Percentiles rank a stretch among this genome's conserved stretches.
Evolutionary conservation across 2,329 filamentous ascomycete species (phyloP).

Genomic region (Fusarium burgessii): DNA sequence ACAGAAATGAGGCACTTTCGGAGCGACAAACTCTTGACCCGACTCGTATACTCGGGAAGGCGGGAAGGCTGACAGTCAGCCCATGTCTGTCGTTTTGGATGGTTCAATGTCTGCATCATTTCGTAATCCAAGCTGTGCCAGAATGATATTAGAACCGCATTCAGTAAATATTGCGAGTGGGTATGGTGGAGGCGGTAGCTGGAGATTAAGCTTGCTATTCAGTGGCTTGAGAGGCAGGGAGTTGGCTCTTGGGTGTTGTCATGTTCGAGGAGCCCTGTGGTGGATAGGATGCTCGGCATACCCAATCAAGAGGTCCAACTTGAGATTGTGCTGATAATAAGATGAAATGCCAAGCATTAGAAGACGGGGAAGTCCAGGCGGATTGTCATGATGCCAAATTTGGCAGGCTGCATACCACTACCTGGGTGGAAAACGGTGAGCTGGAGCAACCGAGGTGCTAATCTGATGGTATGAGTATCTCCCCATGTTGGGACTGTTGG

Average conservation of each 20-base stretch:
- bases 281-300: slow-evolving; percentile 7
- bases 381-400: slow-evolving; percentile 39
- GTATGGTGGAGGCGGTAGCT: background rate
- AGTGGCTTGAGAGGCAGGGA: slow-evolving; percentile 3
- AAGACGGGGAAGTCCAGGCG: slow-evolving; percentile 9
- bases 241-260: background rate
- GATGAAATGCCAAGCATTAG: slow-evolving; percentile 10
- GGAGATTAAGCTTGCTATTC: slow-evolving; percentile 4
- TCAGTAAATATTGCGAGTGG: slow-evolving; percentile 1
- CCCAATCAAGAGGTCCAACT: slow-evolving; percentile 8
- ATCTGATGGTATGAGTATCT: slow-evolving; percentile 33
- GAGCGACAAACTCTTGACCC: slow-evolving; percentile 2
- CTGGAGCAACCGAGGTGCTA: slow-evolving; percentile 34
- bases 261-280: background rate
- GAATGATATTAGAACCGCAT: slow-evolving; percentile 10
- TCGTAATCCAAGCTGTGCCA: background rate
- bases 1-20: background rate
- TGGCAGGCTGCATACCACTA: slow-evolving; percentile 44
- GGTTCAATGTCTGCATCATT: background rate
- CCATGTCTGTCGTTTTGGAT: background rate
- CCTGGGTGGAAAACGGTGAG: slow-evolving; percentile 36
- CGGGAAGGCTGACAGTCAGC: background rate
- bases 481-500: slow-evolving; percentile 25
- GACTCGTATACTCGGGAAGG: slow-evolving; percentile 4
- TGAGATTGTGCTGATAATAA: slow-evolving; percentile 15